phyloP scores from a whole-genome alignment of 176 grass and related monocot species.

The Oryza punctata region DNA sequence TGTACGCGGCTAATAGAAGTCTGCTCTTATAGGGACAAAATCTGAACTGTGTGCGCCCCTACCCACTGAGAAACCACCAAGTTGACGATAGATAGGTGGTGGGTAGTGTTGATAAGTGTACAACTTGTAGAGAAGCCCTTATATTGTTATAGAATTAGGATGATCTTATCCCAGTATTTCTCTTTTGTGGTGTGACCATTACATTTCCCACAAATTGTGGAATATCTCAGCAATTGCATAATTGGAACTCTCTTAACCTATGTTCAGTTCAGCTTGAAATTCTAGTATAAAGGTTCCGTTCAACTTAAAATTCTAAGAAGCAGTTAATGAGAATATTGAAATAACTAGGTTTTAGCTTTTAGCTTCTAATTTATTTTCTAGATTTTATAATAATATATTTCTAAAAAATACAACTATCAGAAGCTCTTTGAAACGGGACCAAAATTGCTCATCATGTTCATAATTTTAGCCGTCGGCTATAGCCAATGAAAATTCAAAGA shows the following conservation, averaged over 20 bases:
- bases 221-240: too few species aligned
- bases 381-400: too few species aligned
- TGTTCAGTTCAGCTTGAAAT: too few species aligned
- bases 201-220: neutral
- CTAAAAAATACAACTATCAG: too few species aligned
- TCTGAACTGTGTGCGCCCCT: neutral
- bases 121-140: neutral
- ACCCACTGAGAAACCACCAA: conserved; percentile 30
- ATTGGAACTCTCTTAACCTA: too few species aligned
- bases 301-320: too few species aligned
- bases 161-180: neutral
- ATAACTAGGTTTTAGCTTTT: too few species aligned
- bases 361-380: too few species aligned
- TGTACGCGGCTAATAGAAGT: conserved; percentile 58
- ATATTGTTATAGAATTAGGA: neutral
- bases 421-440: too few species aligned
- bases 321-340: too few species aligned
- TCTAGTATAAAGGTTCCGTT: too few species aligned
- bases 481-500: neutral
- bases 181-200: neutral
- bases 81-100: neutral
- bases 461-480: neutral
- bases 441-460: too few species aligned
- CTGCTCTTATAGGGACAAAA: conserved; percentile 27
- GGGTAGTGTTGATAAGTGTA: neutral